Base-by-base conservation (phyloP, 768 basidiomycete genomes). In the Russula griseocarnosa region DNA sequence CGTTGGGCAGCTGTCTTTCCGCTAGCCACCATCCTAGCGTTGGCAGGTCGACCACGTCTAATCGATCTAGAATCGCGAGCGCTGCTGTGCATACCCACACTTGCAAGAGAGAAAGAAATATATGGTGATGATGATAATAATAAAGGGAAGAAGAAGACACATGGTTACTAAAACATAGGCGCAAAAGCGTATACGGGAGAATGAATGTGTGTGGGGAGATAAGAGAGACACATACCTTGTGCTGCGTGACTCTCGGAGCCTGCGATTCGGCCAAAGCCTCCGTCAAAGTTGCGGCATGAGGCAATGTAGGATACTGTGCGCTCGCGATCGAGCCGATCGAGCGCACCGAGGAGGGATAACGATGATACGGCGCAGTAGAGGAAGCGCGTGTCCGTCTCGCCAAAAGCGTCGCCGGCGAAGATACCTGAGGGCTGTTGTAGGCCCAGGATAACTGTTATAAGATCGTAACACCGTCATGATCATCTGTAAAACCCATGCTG, bases 201-300 rank as follows among this genome's bases (percentile, higher is more conserved):
- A 30, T 28, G 28, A n/a, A n/a, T 28, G 8, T 1, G 9, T 18
- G 20, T 8, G 0, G 20, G 20, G n/a, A n/a, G n/a, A n/a, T n/a
- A 36, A 30, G 14, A 1, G 42, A 26, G 28, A 14, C 1, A 40
- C 69, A 16, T 57, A 94, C 96, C 93, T 82, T 94, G 92, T 0
- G 81, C 91, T 14, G 94, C 84, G 77, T 99, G 97, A 65, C 90
- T 94, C 76, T 99, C 97, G 0, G 91, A 94, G 0, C 95, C 97
- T 18, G 85, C 81, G 18, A 77, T 74, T 52, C 81, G 86, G 28
- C 97, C 96, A 71, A 96, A 99, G 0, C 94, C 97, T 5, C 95
- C 95, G 71, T 99, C 97, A 73, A 94, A 98, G 74, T 98, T 99
- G 71, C 80, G 82, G 75, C 97, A 98, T 40, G 81, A 77, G 26